Percentiles rank a stretch among this genome's conserved stretches.
Evolutionary conservation across 108 stramenopile genomes (phyloP).

Genomic region (Nannochloropsis gaditana): DNA sequence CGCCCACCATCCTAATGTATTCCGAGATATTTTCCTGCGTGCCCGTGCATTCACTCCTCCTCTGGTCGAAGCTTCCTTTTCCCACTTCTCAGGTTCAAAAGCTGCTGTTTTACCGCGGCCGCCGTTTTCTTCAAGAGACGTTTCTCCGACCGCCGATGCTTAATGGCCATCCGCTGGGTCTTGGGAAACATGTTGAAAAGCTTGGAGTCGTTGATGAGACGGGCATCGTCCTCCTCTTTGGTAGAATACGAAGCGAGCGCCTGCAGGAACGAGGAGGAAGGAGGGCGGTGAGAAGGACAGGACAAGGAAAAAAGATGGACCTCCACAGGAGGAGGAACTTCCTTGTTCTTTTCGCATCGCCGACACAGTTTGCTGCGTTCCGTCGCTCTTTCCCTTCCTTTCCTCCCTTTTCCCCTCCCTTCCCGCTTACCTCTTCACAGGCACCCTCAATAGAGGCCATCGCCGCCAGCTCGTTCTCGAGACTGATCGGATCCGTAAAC

Average conservation of each 20-base stretch:
- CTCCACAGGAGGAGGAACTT: too few relatives aligned
- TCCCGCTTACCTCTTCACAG: constrained; percentile 59
- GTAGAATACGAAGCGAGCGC: not conserved
- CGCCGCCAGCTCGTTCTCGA: constrained; percentile 81
- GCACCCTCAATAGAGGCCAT: constrained; percentile 71
- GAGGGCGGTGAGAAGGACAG: constrained; percentile 36
- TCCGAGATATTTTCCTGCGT: not conserved
- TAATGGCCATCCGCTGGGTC: constrained; percentile 48
- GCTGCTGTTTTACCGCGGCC: constrained; percentile 37
- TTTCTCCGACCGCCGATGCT: constrained; percentile 48
- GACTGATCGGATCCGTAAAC: constrained; percentile 62
- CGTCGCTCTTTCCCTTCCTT: too few relatives aligned
- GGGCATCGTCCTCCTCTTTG: constrained; percentile 45
- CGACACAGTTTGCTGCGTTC: too few relatives aligned
- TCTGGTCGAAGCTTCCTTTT: not conserved
- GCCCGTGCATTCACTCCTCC: not conserved
- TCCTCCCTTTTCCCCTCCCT: constrained; percentile 45
- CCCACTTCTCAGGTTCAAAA: not conserved
- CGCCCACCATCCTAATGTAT: too few relatives aligned
- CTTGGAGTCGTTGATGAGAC: constrained; percentile 33
- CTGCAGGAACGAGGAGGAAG: not conserved
- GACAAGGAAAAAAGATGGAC: constrained; percentile 63
- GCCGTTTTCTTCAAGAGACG: constrained; percentile 37
- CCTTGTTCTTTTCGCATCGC: too few relatives aligned
- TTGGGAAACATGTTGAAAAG: constrained; percentile 43